phyloP scores from a whole-genome alignment of 768 basidiomycete genomes.

The Tulasnella sp. region DNA sequence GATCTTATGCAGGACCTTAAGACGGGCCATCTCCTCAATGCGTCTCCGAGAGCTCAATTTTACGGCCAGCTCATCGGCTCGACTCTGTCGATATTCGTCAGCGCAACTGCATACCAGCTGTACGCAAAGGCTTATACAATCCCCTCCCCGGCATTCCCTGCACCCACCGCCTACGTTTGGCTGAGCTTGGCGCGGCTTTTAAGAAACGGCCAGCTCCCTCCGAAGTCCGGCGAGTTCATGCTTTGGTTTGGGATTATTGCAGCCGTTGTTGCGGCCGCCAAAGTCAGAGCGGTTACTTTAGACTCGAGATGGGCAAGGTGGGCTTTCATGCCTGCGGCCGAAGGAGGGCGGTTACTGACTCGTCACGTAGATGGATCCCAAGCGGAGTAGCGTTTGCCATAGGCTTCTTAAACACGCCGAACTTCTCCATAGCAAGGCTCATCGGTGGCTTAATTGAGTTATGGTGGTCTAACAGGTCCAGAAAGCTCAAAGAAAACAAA shows the following conservation, averaged over 20 bases:
- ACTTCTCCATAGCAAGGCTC: constrained; percentile 87
- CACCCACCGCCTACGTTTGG: constrained; percentile 95
- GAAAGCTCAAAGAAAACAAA: constrained; percentile 37
- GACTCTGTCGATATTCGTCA: constrained; percentile 80
- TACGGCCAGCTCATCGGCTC: constrained; percentile 92
- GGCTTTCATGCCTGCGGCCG: not conserved
- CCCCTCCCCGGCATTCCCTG: constrained; percentile 92
- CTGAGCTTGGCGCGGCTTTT: constrained; percentile 68
- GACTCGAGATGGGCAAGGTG: constrained; percentile 50
- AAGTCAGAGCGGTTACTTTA: constrained; percentile 54
- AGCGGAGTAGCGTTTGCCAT: constrained; percentile 94
- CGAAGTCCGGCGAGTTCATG: constrained; percentile 76
- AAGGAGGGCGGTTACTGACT: not conserved
- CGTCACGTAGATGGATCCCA: constrained; percentile 59
- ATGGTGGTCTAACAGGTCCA: constrained; percentile 49
- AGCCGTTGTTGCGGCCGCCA: constrained; percentile 60
- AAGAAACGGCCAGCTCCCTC: constrained; percentile 77
- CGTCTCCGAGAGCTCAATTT: constrained; percentile 91
- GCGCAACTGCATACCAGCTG: constrained; percentile 79
- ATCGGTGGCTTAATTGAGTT: constrained; percentile 76
- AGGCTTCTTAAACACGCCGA: constrained; percentile 93
- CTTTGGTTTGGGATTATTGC: constrained; percentile 68
- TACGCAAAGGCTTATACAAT: constrained; percentile 86
- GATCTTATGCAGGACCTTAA: constrained; percentile 99
- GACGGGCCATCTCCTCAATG: constrained; percentile 87